Percentiles rank a stretch among this genome's conserved stretches.
phyloP scores from a whole-genome alignment of 2,329 filamentous ascomycete genomes.

The Trichoderma atroviride region DNA sequence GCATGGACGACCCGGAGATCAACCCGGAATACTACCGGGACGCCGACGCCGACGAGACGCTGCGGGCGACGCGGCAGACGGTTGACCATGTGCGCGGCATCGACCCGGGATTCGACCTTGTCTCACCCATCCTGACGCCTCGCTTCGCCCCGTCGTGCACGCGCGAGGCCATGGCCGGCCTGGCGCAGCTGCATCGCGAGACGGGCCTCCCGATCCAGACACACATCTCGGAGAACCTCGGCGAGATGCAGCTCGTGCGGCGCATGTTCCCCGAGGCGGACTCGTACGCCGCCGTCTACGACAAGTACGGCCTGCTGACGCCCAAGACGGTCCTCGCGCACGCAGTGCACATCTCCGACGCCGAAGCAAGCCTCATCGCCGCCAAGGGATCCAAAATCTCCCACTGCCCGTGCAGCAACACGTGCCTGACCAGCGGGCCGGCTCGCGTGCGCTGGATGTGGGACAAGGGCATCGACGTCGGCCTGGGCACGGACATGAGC shows the following conservation, averaged over 20 bases:
- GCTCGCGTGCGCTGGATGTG: conserved; percentile 76
- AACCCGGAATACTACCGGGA: conserved; percentile 82
- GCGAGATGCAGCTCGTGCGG: conserved; percentile 72
- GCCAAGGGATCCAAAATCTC: conserved; percentile 66
- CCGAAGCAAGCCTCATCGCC: conserved; percentile 68
- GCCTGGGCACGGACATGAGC: conserved; percentile 87
- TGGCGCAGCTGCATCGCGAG: conserved; percentile 66
- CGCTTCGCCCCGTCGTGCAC: conserved; percentile 68
- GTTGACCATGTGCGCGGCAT: conserved; percentile 68
- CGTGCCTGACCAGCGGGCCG: conserved; percentile 75
- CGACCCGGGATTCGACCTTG: conserved; percentile 65
- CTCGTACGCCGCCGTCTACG: conserved; percentile 80
- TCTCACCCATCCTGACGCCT: conserved; percentile 80
- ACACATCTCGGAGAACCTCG: conserved; percentile 81
- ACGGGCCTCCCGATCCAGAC: conserved; percentile 76
- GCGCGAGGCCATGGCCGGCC: conserved; percentile 57
- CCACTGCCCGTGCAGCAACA: conserved; percentile 89
- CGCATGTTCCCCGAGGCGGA: conserved; percentile 65
- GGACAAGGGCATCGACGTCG: conserved; percentile 74
- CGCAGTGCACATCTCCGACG: conserved; percentile 71
- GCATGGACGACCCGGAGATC: conserved; percentile 75
- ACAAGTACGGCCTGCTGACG: conserved; percentile 69
- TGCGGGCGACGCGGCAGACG: conserved; percentile 59
- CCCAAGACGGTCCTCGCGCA: conserved; percentile 81
- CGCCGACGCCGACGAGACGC: conserved; percentile 59